A percentile compares a stretch with the other conserved stretches of the same genome.
Evolutionary conservation across 441 rosid genomes (phyloP).

Genomic region (Geranium incanum): DNA sequence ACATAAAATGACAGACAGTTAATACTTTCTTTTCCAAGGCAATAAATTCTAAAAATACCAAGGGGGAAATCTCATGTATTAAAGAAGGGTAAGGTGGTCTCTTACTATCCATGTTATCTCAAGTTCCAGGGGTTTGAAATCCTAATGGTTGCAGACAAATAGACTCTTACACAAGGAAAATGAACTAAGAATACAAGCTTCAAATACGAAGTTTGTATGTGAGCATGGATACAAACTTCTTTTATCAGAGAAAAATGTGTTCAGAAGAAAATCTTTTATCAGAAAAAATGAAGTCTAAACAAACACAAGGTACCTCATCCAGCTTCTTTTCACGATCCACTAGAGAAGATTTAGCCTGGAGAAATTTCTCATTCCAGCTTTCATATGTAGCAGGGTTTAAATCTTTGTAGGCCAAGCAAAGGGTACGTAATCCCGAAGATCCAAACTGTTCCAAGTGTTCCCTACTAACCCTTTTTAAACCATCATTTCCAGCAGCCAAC

Average conservation of each 20-base stretch:
- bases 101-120: not conserved
- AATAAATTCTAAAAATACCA: not conserved
- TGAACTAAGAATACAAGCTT: not conserved
- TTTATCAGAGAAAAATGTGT: not conserved
- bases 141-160: not conserved
- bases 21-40: not conserved
- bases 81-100: not conserved
- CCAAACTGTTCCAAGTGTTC: constrained; percentile 84
- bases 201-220: not conserved
- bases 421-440: constrained; percentile 94
- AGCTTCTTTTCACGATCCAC: constrained; percentile 95
- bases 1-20: constrained; percentile 1
- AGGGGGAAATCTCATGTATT: not conserved
- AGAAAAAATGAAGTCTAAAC: not conserved
- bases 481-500: constrained; percentile 60
- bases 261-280: not conserved
- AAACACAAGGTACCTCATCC: constrained; percentile 65
- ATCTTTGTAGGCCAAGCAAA: constrained; percentile 88
- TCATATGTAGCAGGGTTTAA: constrained; percentile 70
- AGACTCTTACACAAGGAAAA: not conserved
- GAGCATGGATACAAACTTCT: not conserved
- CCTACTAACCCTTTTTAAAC: constrained; percentile 54
- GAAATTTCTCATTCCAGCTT: constrained; percentile 97
- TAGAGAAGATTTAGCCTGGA: constrained; percentile 92
- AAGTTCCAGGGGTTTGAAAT: not conserved